A percentile compares a stretch with the other conserved stretches of the same genome.
These are phyloP conservation scores for Ceratocystis variospora DNA, from an alignment of 2,329 filamentous ascomycete species.

Conservation along the genomic window DNA sequence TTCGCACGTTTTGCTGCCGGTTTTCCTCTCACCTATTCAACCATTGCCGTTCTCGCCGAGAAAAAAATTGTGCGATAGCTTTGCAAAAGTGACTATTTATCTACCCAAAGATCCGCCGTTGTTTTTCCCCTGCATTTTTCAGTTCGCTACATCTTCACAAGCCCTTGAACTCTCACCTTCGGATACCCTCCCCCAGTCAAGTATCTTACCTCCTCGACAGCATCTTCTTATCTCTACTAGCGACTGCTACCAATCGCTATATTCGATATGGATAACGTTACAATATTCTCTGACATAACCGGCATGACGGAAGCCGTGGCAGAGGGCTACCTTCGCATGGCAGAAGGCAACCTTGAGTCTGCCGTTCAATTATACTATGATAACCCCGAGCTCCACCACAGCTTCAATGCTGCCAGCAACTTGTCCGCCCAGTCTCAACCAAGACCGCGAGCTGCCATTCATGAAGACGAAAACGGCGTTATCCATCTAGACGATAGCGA, in stretches of 20 bases:
- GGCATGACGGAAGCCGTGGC: conserved; percentile 60
- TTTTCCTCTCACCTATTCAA: background rate
- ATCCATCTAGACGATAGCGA: conserved; percentile 51
- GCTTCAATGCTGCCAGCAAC: conserved; percentile 28
- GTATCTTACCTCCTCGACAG: background rate
- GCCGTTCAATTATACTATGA: conserved; percentile 86
- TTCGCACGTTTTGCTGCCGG: background rate
- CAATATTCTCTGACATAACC: conserved; percentile 71
- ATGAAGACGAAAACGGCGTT: conserved; percentile 28
- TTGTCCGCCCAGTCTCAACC: conserved; percentile 25
- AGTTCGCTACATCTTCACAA: background rate
- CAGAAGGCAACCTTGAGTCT: conserved; percentile 70
- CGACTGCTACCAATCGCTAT: background rate
- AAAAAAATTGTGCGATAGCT: background rate
- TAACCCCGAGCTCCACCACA: conserved; percentile 56
- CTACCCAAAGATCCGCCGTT: background rate
- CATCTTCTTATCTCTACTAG: background rate
- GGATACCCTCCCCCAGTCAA: background rate
- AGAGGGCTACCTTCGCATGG: conserved; percentile 67
- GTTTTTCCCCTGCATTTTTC: background rate
- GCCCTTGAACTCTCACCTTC: background rate
- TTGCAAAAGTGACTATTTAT: background rate
- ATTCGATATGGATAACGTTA: conserved; percentile 51
- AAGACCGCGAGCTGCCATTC: conserved; percentile 22
- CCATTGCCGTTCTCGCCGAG: background rate